A percentile compares a stretch with the other conserved stretches of the same genome.
Conservation (phyloP, 192 early-diverging fungal species). For the Diversispora epigaea region DNA sequence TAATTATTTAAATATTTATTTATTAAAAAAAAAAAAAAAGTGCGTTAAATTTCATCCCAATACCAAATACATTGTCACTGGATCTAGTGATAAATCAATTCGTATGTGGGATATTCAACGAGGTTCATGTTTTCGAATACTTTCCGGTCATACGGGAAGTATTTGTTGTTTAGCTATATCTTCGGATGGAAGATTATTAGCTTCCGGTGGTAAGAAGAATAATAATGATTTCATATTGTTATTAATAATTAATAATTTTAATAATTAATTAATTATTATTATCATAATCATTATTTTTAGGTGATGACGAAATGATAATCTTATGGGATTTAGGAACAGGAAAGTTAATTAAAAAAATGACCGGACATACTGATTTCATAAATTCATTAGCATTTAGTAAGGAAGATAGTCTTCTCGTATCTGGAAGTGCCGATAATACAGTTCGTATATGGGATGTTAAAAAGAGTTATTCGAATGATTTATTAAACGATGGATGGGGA, state of each 20-base stretch:
- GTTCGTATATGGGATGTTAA: slow-evolving; percentile 93
- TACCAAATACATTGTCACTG: slow-evolving; percentile 90
- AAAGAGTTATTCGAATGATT: slow-evolving; percentile 40
- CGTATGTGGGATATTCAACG: slow-evolving; percentile 93
- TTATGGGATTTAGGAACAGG: slow-evolving; percentile 93
- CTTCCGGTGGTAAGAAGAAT: slow-evolving; percentile 70
- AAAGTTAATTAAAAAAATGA: slow-evolving; percentile 76
- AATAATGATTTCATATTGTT: background rate
- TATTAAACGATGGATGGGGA: background rate
- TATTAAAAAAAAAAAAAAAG: slow-evolving; percentile 75
- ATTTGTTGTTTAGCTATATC: slow-evolving; percentile 87
- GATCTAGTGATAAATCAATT: slow-evolving; percentile 83
- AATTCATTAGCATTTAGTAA: slow-evolving; percentile 85
- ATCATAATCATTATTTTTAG: slow-evolving; percentile 49
- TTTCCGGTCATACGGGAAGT: slow-evolving; percentile 82
- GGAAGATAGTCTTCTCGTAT: slow-evolving; percentile 78
- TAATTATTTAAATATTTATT: slow-evolving; percentile 59
- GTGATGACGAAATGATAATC: slow-evolving; percentile 76
- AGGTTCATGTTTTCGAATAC: slow-evolving; percentile 85
- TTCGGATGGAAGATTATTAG: slow-evolving; percentile 87
- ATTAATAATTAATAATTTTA: background rate
- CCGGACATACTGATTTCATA: slow-evolving; percentile 80
- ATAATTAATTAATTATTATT: background rate
- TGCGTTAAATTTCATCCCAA: slow-evolving; percentile 96
- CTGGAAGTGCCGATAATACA: slow-evolving; percentile 83